Base-by-base conservation (phyloP, 202 grass and related monocot species). In the Carex sylvatica region DNA sequence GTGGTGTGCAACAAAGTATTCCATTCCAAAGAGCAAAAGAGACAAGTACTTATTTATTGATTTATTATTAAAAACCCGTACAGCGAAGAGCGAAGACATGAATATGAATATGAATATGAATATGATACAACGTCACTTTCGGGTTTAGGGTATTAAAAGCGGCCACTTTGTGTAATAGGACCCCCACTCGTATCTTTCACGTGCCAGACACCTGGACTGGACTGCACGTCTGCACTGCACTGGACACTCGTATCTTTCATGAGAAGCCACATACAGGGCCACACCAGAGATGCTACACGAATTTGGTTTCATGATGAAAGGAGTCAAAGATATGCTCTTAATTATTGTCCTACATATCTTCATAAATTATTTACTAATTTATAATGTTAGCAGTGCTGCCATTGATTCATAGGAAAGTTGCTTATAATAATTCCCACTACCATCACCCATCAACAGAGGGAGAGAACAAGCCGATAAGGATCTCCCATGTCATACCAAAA, bases 341-440 rank as follows among this genome's bases (percentile, higher is more conserved):
- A 72, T 72, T 72, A 72, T 72, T 72, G 69, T 51, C 69, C 9
- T 72, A 72, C 69, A 13, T 72, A 72, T 72, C 69, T 72, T 40
- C 1, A 51, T 72, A 51, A 26, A 26, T 72, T 72, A 72, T 51
- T 72, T 47, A 72, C 35, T 68, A 26, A 72, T 47, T 72, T 46
- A 51, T 49, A 51, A 26, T 23, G 20, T 26, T 66, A 66, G 8
- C 63, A 66, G 12, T 35, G 63, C 28, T 16, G 28, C 28, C 16
- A 66, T 66, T 33, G 35, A 35, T 66, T 62, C 20, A 66, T 15
- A 33, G 63, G 63, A 66, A 35, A 66, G 28, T 35, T 66, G 63
- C 28, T 35, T 35, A 40, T 18, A 8, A 70, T 11, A 75, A 75
- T 75, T 75, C 42, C 69, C 69, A 72, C 42, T 72, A 72, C 20